A percentile compares a stretch with the other conserved stretches of the same genome.
These are phyloP conservation scores for Boletus tylopilopsis DNA, from an alignment of 768 basidiomycete species.

Conservation along the genomic window DNA sequence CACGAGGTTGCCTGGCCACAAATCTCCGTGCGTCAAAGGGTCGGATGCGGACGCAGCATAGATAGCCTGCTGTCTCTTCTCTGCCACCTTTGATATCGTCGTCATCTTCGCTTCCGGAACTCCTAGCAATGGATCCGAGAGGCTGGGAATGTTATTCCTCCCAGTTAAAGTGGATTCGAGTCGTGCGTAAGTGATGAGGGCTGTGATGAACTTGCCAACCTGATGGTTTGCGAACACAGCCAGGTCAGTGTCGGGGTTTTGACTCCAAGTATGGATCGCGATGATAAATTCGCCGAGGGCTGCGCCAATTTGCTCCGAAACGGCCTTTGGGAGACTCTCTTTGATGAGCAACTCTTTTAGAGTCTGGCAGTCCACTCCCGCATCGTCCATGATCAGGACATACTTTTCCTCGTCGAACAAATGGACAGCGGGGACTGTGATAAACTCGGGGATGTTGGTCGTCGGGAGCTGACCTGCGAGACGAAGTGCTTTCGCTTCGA, in stretches of 20 bases:
- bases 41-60: slow-evolving; percentile 25
- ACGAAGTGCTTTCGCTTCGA: slow-evolving; percentile 48
- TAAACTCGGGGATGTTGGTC: slow-evolving; percentile 31
- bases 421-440: slow-evolving; percentile 48
- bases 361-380: slow-evolving; percentile 36
- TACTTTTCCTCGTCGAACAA: slow-evolving; percentile 46
- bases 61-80: slow-evolving; percentile 31
- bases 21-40: slow-evolving; percentile 49
- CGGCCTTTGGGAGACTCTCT: slow-evolving; percentile 25
- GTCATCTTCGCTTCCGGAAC: slow-evolving; percentile 36
- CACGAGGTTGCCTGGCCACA: slow-evolving; percentile 70
- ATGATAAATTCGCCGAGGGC: slow-evolving; percentile 56
- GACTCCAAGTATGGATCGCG: slow-evolving; percentile 47
- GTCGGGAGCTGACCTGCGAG: slow-evolving; percentile 36
- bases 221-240: slow-evolving; percentile 38
- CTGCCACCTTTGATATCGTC: slow-evolving; percentile 31
- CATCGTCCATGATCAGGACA: slow-evolving; percentile 63
- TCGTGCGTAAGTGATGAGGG: slow-evolving; percentile 42
- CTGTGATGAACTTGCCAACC: slow-evolving; percentile 39
- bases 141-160: slow-evolving; percentile 28
- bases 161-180: slow-evolving; percentile 39
- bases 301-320: slow-evolving; percentile 45
- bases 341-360: slow-evolving; percentile 41
- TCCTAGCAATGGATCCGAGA: slow-evolving; percentile 41
- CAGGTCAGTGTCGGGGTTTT: slow-evolving; percentile 26